Evolutionary conservation across 2,329 filamentous ascomycete species (phyloP), one percentile per base, ranked within the genome.

Genomic region (Colletotrichum sp.): DNA sequence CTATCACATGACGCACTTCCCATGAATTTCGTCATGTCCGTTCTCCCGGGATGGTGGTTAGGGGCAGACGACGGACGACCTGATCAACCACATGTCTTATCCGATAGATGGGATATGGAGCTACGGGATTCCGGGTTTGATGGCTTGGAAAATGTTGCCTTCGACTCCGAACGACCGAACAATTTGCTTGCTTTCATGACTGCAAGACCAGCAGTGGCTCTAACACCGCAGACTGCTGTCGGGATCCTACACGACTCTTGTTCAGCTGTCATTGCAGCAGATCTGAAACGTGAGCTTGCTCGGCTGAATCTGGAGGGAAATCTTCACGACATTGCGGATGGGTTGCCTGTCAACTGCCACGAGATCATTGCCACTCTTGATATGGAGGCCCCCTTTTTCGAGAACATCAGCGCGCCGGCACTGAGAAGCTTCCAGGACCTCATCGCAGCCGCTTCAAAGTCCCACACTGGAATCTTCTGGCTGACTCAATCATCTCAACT

Each of bases 11-110:
- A 68, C 2, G 16, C 60, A 2, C 38, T 67, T 8, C 57, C 58
- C 4, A 24, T 80, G 28, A 82, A 82, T 61, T 82, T 78, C 72
- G 78, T 84, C 12, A 79, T 82, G 34, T 82, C 83, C 2, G 70
- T 79, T 0, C 76, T 84, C 4, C 76, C 81, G 0, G 82, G 81
- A 6, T 86, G 85, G 84, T 86, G 84, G 85, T 76, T 83, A 1
- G 84, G 84, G 5, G 74, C 60, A 5, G 74, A 79, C 1, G 83
- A 85, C 13, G 79, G 76, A 6, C 78, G 83, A 3, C n/a, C 67
- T 2, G 71, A 79, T 12, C 78, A 80, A 57, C 83, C 84, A 3
- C 81, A 78, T n/a, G 72, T 84, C 13, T 55, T 75, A 0, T 38
- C 74, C 0, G 75, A 79, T 1, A 24, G 77, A 8, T 85, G 83